phyloP scores from a whole-genome alignment of 225 moss, liverwort and hornwort genomes.

The Bryum argenteum region DNA sequence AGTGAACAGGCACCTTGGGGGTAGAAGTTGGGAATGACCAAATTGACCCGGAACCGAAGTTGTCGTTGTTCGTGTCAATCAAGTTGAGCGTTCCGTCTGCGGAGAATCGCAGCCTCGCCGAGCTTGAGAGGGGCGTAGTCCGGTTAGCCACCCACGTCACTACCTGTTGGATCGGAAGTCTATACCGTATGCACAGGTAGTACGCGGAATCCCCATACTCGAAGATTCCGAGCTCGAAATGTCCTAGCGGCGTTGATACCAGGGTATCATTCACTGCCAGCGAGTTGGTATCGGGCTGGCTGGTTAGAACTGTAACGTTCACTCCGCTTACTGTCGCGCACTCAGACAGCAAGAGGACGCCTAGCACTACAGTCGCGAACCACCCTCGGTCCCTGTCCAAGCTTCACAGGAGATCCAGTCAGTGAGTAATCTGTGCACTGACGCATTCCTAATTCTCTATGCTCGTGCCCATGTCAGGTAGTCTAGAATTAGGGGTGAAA shows the following conservation, averaged over 20 bases:
- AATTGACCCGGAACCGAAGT: rapidly evolving
- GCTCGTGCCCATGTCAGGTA: no score
- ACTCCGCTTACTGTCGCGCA: no score
- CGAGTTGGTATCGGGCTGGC: no score
- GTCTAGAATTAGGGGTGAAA: no score
- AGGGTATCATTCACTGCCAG: neutral
- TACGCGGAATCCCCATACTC: neutral
- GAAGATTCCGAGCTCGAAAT: slow-evolving; percentile 16
- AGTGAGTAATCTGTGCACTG: no score
- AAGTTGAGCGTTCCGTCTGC: neutral
- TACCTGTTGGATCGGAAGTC: neutral
- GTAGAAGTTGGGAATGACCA: neutral
- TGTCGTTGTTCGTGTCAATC: neutral
- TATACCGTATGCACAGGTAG: slow-evolving; percentile 7
- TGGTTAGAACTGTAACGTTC: no score
- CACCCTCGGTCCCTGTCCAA: no score
- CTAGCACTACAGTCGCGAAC: no score
- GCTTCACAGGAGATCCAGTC: no score
- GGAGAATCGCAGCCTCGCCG: neutral
- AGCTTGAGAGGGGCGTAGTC: neutral
- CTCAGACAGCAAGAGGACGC: no score
- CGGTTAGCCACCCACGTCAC: slow-evolving; percentile 10
- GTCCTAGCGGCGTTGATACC: neutral
- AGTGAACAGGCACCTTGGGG: neutral
- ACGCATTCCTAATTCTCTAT: no score